Conservation (phyloP, 2,329 filamentous ascomycete genomes). For the Penicillium sp. region DNA sequence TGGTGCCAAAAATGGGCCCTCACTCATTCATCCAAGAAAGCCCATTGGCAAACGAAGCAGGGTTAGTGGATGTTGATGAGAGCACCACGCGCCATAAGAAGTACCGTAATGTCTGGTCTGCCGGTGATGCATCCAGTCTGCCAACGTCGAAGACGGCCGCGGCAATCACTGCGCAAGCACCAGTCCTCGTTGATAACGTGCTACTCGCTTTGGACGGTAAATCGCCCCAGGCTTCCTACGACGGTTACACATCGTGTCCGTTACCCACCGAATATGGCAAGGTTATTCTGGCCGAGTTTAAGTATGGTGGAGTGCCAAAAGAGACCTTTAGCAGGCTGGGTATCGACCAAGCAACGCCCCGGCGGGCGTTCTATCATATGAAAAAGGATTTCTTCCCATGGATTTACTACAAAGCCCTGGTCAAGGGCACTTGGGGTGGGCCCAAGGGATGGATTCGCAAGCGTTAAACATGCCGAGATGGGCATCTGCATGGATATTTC, state of each 20-base stretch:
- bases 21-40: slow-evolving; percentile 57
- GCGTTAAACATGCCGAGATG: background rate
- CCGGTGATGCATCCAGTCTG: slow-evolving; percentile 59
- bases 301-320: slow-evolving; percentile 62
- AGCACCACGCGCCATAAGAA: slow-evolving; percentile 54
- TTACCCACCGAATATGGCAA: slow-evolving; percentile 59
- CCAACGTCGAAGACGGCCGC: slow-evolving; percentile 60
- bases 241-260: slow-evolving; percentile 59
- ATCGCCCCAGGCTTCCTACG: slow-evolving; percentile 47
- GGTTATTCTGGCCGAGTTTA: slow-evolving; percentile 65
- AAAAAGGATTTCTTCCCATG: slow-evolving; percentile 69
- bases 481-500: too few relatives aligned
- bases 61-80: slow-evolving; percentile 60
- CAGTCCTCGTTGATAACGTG: slow-evolving; percentile 53
- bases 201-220: slow-evolving; percentile 48
- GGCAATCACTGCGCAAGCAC: slow-evolving; percentile 53
- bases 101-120: slow-evolving; percentile 59
- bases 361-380: slow-evolving; percentile 59
- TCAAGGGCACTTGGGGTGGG: slow-evolving; percentile 63
- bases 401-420: slow-evolving; percentile 61
- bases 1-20: slow-evolving; percentile 59
- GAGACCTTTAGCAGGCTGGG: slow-evolving; percentile 61
- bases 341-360: slow-evolving; percentile 58
- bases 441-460: slow-evolving; percentile 52
- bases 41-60: slow-evolving; percentile 54